These are phyloP conservation scores for Entophlyctis luteolus DNA, from an alignment of 192 early-diverging fungal genomes.

Conservation along the genomic window DNA sequence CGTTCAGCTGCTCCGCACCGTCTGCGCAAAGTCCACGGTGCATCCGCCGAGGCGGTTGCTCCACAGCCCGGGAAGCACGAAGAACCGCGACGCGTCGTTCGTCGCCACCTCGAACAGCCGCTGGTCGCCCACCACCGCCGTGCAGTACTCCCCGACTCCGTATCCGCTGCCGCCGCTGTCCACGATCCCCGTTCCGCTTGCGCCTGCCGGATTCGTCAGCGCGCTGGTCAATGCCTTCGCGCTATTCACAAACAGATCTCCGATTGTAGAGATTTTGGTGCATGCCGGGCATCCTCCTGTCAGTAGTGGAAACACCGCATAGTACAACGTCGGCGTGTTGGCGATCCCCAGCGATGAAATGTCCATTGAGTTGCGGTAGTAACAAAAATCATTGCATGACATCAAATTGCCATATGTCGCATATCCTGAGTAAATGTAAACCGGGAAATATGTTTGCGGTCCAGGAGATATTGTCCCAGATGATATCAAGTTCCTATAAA, in stretches of 20 bases:
- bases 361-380: constrained; percentile 2
- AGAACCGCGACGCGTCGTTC: not conserved
- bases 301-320: constrained; percentile 12
- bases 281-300: not conserved
- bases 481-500: not conserved
- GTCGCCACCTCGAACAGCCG: constrained; percentile 3
- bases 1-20: no score
- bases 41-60: constrained; percentile 1
- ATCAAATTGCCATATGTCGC: not conserved
- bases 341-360: not conserved
- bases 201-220: not conserved
- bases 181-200: not conserved
- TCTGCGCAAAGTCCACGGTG: constrained; percentile 7
- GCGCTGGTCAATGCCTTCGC: constrained; percentile 14
- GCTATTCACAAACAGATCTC: constrained; percentile 9
- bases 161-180: not conserved
- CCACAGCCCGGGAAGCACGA: constrained; percentile 15
- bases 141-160: constrained; percentile 11
- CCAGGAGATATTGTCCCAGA: not conserved
- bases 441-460: constrained; percentile 9
- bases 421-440: not conserved
- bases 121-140: not conserved
- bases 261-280: constrained; percentile 1
- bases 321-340: not conserved
- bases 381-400: constrained; percentile 20